Evolutionary conservation across 148 eudicot species (phyloP).

Genomic region (Pouteria glomerata): DNA sequence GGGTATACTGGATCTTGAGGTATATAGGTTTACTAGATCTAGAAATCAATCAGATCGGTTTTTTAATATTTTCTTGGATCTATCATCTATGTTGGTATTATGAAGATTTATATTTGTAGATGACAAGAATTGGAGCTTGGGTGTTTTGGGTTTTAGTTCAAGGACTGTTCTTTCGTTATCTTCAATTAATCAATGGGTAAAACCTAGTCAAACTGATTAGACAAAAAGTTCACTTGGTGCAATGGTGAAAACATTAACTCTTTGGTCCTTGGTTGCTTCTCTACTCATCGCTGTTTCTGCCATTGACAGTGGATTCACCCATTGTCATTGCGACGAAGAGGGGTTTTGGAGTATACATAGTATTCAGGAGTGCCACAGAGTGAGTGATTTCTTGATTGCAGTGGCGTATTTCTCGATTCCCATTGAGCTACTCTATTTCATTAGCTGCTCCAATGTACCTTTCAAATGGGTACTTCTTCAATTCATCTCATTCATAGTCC

Average conservation of each 20-base stretch:
- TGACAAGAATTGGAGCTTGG: background rate
- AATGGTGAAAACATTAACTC: too few relatives aligned
- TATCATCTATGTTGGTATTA: background rate
- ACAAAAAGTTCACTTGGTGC: too few relatives aligned
- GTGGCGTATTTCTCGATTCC: constrained; percentile 80
- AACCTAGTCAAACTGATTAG: too few relatives aligned
- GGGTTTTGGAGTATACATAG: too few relatives aligned
- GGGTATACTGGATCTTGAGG: constrained; percentile 8
- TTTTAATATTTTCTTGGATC: background rate
- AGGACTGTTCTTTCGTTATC: background rate
- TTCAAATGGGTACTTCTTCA: constrained; percentile 74
- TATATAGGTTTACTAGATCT: background rate
- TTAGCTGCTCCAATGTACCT: constrained; percentile 71
- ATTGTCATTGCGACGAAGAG: too few relatives aligned
- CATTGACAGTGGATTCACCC: too few relatives aligned
- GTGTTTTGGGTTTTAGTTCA: background rate
- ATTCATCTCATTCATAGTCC: constrained; percentile 74
- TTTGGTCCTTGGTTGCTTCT: too few relatives aligned
- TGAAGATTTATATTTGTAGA: constrained; percentile 5
- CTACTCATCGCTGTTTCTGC: too few relatives aligned
- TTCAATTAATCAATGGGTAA: background rate
- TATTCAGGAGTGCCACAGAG: constrained; percentile 48
- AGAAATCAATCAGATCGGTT: background rate
- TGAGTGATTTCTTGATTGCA: constrained; percentile 77
- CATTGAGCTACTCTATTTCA: constrained; percentile 64